A percentile compares a stretch with the other conserved stretches of the same genome.
These are phyloP conservation scores for Lactarius hatsudake DNA, from an alignment of 768 basidiomycete genomes.

Conservation along the genomic window DNA sequence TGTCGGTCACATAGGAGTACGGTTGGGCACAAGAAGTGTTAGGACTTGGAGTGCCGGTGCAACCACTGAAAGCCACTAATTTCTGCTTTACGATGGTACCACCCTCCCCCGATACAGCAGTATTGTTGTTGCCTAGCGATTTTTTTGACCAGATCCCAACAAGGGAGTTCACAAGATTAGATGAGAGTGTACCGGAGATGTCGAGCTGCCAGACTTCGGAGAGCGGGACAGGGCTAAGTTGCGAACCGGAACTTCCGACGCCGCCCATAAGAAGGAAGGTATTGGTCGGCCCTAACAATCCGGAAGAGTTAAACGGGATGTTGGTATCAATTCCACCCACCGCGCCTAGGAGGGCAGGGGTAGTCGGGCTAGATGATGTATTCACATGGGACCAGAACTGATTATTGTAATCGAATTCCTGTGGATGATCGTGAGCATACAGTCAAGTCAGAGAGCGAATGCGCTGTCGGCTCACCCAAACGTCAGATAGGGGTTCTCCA, in stretches of 20 bases:
- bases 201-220: slow-evolving; percentile 71
- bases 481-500: slow-evolving; percentile 56
- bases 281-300: slow-evolving; percentile 56
- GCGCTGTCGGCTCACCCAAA: slow-evolving; percentile 55
- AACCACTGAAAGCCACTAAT: slow-evolving; percentile 61
- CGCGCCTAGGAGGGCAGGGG: slow-evolving; percentile 65
- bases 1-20: slow-evolving; percentile 58
- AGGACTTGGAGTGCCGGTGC: slow-evolving; percentile 42
- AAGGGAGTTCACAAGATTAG: slow-evolving; percentile 55
- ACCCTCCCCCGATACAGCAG: slow-evolving; percentile 48
- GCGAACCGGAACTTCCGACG: slow-evolving; percentile 40
- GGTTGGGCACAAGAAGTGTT: slow-evolving; percentile 55
- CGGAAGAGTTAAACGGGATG: slow-evolving; percentile 41
- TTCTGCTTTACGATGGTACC: slow-evolving; percentile 54
- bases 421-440: slow-evolving; percentile 16
- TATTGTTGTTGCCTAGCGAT: slow-evolving; percentile 37
- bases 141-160: slow-evolving; percentile 60
- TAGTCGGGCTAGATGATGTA: slow-evolving; percentile 41
- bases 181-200: slow-evolving; percentile 67
- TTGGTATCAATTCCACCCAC: slow-evolving; percentile 65
- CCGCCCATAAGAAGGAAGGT: slow-evolving; percentile 78
- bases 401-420: slow-evolving; percentile 77
- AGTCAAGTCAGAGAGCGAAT: slow-evolving; percentile 20
- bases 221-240: slow-evolving; percentile 40
- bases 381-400: slow-evolving; percentile 71